Evolutionary conservation across 2,329 filamentous ascomycete species (phyloP).

Genomic region (Nigrospora sphaerica): DNA sequence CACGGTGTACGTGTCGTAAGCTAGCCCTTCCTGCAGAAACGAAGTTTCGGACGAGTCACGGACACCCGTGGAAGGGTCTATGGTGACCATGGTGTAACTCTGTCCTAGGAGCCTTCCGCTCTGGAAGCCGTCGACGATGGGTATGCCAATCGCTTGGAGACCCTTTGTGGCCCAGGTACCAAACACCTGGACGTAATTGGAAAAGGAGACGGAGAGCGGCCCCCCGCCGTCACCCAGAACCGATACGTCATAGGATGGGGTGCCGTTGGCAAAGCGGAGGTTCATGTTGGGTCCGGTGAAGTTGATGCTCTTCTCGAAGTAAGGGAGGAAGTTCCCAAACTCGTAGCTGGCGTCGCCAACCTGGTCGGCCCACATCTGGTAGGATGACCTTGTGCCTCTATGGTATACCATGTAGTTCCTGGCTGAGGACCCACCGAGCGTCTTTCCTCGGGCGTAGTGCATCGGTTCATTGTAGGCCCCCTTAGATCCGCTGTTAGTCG

Average conservation of each 20-base stretch:
- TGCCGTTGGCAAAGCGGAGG: constrained; percentile 17
- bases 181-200: constrained; percentile 30
- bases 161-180: constrained; percentile 29
- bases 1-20: constrained; percentile 4
- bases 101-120: constrained; percentile 31
- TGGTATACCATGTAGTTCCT: constrained; percentile 24
- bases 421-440: constrained; percentile 19
- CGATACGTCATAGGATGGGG: constrained; percentile 14
- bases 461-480: constrained; percentile 4
- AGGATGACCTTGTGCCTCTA: constrained; percentile 14
- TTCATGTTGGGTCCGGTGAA: constrained; percentile 13
- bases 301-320: constrained; percentile 14
- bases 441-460: constrained; percentile 21
- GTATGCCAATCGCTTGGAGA: constrained; percentile 33
- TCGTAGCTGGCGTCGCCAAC: constrained; percentile 14
- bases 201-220: constrained; percentile 31
- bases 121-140: constrained; percentile 27
- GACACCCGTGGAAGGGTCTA: constrained; percentile 16
- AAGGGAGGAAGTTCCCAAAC: constrained; percentile 13
- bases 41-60: constrained; percentile 1
- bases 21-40: background rate
- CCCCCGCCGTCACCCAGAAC: constrained; percentile 25
- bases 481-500: no score
- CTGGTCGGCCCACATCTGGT: constrained; percentile 15
- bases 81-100: constrained; percentile 23